Percentiles rank a stretch among this genome's conserved stretches.
These are phyloP conservation scores for Mycosphaerella sp. DNA, from an alignment of 2,329 filamentous ascomycete species.

Conservation along the genomic window DNA sequence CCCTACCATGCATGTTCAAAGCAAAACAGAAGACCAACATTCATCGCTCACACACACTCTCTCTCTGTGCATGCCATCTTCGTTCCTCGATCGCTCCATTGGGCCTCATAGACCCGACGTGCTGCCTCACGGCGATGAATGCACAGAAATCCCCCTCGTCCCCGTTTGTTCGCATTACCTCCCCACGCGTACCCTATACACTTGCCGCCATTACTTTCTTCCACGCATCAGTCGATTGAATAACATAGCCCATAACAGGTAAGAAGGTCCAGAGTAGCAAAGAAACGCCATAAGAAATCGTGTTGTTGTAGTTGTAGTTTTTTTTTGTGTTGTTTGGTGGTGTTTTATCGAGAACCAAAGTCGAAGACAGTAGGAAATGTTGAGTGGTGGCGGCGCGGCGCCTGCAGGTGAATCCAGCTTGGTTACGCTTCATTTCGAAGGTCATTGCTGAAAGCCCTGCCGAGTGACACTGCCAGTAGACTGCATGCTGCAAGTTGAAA, in stretches of 20 bases:
- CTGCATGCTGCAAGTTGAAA: conserved; percentile 16
- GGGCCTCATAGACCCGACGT: neutral
- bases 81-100: neutral
- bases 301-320: neutral
- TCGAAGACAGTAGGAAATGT: conserved; percentile 6
- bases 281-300: conserved; percentile 16
- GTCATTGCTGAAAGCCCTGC: conserved; percentile 32
- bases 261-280: neutral
- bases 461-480: conserved; percentile 37
- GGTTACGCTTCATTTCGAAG: conserved; percentile 14
- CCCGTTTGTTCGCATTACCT: neutral
- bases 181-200: neutral
- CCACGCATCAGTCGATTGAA: neutral
- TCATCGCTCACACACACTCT: neutral
- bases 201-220: neutral
- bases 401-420: conserved; percentile 23
- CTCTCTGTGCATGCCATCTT: neutral
- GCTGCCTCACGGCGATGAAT: neutral
- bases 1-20: neutral
- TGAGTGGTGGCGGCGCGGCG: conserved; percentile 12
- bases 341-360: neutral
- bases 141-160: neutral
- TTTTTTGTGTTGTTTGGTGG: conserved; percentile 9
- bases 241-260: neutral
- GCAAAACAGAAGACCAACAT: neutral